phyloP scores from a whole-genome alignment of 805 yeast species.

The Ogataea trehalophila region DNA sequence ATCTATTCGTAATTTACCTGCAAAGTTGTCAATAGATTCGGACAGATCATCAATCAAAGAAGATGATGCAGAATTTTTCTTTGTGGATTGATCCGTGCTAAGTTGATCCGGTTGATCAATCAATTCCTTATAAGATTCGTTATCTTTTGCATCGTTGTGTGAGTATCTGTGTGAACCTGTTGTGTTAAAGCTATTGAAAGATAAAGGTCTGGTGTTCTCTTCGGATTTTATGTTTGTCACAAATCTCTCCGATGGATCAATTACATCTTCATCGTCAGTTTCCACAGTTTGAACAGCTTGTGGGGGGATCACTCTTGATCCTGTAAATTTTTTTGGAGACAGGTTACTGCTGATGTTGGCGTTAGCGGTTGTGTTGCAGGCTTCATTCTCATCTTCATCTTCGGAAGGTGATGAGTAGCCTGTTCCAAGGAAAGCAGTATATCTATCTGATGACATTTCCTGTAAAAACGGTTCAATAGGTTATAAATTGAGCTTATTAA shows the following conservation, averaged over 20 bases:
- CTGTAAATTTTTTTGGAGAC: no score
- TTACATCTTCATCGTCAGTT: not conserved
- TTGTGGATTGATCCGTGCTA: not conserved
- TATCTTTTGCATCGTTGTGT: not conserved
- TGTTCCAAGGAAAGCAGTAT: no score
- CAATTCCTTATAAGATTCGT: not conserved
- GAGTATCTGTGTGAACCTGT: not conserved
- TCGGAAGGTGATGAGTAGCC: conserved; percentile 5
- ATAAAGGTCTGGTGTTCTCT: not conserved
- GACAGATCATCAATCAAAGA: conserved; percentile 12
- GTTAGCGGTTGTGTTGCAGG: no score
- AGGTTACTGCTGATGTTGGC: no score
- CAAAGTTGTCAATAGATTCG: conserved; percentile 14
- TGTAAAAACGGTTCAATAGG: no score
- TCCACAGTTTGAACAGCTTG: no score
- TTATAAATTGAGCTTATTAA: no score
- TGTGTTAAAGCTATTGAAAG: not conserved
- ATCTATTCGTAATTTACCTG: conserved; percentile 4
- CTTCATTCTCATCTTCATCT: conserved; percentile 4
- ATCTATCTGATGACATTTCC: no score
- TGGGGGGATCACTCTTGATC: no score
- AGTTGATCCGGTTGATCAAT: not conserved
- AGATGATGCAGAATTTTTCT: not conserved
- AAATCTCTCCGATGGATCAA: no score
- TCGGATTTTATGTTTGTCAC: not conserved